phyloP scores from a whole-genome alignment of 169 alveolate genomes.

The Eimeria praecox region DNA sequence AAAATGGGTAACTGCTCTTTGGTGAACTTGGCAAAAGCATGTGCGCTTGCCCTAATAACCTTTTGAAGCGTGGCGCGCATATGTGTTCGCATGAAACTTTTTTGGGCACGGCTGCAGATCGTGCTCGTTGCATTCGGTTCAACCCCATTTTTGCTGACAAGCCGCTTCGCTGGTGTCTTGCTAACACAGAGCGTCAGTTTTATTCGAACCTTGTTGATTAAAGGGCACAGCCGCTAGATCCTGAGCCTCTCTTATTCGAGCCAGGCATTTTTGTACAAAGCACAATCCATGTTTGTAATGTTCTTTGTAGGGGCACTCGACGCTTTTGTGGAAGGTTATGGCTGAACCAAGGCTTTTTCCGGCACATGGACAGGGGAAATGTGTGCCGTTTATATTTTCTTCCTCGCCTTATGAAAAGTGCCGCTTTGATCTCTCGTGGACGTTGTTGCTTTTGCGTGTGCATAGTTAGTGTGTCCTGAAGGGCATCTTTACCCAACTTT shows the following conservation, averaged over 20 bases:
- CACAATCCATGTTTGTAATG: neutral
- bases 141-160: neutral
- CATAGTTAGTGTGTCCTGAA: neutral
- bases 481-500: neutral
- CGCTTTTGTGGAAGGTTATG: neutral
- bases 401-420: neutral
- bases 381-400: neutral
- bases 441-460: neutral
- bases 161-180: neutral
- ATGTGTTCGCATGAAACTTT: neutral
- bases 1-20: neutral
- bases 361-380: neutral
- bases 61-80: neutral
- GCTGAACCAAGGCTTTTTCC: neutral
- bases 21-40: neutral
- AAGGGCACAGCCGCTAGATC: neutral
- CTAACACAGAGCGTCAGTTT: constrained; percentile 1
- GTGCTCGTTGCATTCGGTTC: neutral
- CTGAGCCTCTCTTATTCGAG: neutral
- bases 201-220: neutral
- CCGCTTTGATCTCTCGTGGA: neutral
- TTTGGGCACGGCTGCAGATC: neutral
- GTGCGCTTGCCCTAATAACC: neutral
- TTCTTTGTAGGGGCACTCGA: neutral
- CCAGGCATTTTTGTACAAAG: neutral